A percentile compares a stretch with the other conserved stretches of the same genome.
phyloP scores from a whole-genome alignment of 2,329 filamentous ascomycete genomes.

The Talaromyces marneffei region DNA sequence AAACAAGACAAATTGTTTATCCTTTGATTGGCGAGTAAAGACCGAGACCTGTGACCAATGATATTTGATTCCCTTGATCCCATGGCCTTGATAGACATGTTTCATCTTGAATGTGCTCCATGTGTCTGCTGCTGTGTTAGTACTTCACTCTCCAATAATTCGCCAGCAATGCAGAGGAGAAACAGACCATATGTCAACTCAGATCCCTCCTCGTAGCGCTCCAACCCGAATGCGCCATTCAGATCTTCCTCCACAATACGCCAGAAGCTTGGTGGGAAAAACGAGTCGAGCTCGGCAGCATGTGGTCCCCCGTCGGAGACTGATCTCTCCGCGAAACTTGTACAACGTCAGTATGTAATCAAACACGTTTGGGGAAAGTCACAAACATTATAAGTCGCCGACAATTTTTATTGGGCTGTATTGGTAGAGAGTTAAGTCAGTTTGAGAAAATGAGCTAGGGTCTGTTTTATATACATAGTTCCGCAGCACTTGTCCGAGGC shows the following conservation, averaged over 20 bases:
- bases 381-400: conserved; percentile 8
- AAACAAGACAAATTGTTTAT: conserved; percentile 11
- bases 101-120: conserved; percentile 15
- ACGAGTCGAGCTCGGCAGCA: neutral
- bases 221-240: conserved; percentile 10
- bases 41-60: conserved; percentile 14
- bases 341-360: neutral
- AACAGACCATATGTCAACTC: neutral
- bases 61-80: neutral
- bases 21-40: conserved; percentile 5
- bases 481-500: neutral
- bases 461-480: neutral
- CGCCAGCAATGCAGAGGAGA: neutral
- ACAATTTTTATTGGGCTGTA: neutral
- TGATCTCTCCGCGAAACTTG: neutral
- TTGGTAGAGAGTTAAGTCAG: neutral
- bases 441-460: neutral
- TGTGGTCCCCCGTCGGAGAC: neutral
- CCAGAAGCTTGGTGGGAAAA: conserved; percentile 10
- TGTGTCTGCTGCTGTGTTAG: neutral
- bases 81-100: neutral
- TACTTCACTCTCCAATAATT: neutral
- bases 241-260: conserved; percentile 9
- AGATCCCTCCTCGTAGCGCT: neutral
- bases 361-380: neutral